Percentiles rank a stretch among this genome's conserved stretches.
Evolutionary conservation across 225 moss, liverwort and hornwort genomes (phyloP).

Genomic region (Climacium dendroides): DNA sequence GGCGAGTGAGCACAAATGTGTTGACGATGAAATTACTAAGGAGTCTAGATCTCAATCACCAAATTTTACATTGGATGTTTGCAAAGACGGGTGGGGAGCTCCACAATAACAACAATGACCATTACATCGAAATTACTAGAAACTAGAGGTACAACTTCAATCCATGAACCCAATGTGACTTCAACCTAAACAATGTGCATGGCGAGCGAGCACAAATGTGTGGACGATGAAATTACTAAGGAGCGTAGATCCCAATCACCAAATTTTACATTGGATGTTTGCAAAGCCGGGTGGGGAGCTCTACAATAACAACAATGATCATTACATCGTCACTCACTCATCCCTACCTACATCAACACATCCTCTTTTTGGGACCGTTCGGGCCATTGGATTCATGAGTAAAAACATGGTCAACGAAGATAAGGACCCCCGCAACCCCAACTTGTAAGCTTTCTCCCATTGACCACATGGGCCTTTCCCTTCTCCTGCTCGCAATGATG

Average conservation of each 20-base stretch:
- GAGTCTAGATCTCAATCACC: background rate
- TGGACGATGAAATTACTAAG: background rate
- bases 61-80: background rate
- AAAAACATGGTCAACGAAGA: background rate
- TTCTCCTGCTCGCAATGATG: too few species aligned
- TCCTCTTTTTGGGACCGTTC: accelerated
- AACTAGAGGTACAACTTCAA: too few species aligned
- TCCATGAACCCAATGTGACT: too few species aligned
- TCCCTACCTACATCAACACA: too few species aligned
- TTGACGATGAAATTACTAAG: background rate
- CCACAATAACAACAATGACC: background rate
- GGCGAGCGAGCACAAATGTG: too few species aligned
- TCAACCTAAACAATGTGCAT: too few species aligned
- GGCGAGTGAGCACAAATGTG: too few species aligned
- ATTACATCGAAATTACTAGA: too few species aligned
- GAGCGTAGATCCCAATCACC: background rate
- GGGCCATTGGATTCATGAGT: accelerated
- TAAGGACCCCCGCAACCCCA: too few species aligned
- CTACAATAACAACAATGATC: background rate
- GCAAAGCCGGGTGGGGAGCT: background rate
- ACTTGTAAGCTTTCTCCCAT: too few species aligned
- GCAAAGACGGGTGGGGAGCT: background rate
- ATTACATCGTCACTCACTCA: background rate
- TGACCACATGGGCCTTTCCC: too few species aligned
- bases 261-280: background rate